Conservation (phyloP, 2,329 filamentous ascomycete species). For the Rugonectria rugulosa region DNA sequence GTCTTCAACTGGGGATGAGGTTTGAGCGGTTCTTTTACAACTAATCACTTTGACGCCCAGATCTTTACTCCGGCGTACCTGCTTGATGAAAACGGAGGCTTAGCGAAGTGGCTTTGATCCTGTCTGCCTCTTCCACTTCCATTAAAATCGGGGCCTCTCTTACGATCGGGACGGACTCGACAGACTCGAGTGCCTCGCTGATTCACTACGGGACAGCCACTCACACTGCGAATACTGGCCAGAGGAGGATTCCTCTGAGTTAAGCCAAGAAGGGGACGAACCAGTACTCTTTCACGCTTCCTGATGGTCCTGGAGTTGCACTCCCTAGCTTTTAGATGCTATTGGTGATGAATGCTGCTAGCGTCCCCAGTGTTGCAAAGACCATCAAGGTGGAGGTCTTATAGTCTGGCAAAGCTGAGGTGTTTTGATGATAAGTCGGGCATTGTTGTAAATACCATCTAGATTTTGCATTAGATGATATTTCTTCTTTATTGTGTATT, state of each 20-base stretch:
- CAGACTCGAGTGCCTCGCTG: slow-evolving; percentile 11
- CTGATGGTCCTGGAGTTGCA: slow-evolving; percentile 25
- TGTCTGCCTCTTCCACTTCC: neutral
- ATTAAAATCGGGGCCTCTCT: slow-evolving; percentile 17
- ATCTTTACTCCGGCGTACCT: slow-evolving; percentile 26
- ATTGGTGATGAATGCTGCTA: slow-evolving; percentile 28
- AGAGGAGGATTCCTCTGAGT: slow-evolving; percentile 22
- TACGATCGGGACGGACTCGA: slow-evolving; percentile 5
- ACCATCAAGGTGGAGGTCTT: slow-evolving; percentile 5
- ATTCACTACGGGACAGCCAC: slow-evolving; percentile 27
- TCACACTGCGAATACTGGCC: slow-evolving; percentile 29
- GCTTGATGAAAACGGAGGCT: slow-evolving; percentile 18
- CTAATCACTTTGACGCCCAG: slow-evolving; percentile 31
- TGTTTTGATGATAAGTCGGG: too few species aligned
- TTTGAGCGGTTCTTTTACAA: slow-evolving; percentile 21
- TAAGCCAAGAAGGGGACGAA: slow-evolving; percentile 8
- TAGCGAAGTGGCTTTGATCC: slow-evolving; percentile 21
- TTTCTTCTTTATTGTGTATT: too few species aligned
- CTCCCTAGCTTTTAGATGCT: slow-evolving; percentile 34
- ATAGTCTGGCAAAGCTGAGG: too few species aligned
- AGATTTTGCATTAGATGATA: too few species aligned
- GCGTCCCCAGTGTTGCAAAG: slow-evolving; percentile 28
- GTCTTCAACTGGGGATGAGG: slow-evolving; percentile 29
- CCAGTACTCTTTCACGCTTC: slow-evolving; percentile 22
- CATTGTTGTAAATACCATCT: too few species aligned